These are phyloP conservation scores for Avena eriantha DNA, from an alignment of 176 grass and related monocot genomes.

Conservation along the genomic window DNA sequence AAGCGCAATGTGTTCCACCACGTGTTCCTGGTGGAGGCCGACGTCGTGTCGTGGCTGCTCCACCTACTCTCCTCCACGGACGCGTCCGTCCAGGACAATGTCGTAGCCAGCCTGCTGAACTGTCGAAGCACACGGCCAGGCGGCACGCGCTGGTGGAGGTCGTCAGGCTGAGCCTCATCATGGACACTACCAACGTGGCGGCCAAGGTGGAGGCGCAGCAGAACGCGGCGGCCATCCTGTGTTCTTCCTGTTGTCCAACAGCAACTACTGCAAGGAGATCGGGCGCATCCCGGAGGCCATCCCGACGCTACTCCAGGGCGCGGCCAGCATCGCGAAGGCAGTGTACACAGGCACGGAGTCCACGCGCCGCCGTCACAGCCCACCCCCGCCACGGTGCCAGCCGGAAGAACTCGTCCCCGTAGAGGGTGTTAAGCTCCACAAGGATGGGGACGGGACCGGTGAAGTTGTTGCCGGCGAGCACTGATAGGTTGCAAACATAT, in stretches of 20 bases:
- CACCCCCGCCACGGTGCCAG: no score
- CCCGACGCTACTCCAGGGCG: constrained; percentile 61
- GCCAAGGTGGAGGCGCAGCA: constrained; percentile 59
- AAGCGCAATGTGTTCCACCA: constrained; percentile 77
- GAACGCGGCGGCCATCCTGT: constrained; percentile 80
- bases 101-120: constrained; percentile 61
- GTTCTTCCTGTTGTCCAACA: constrained; percentile 75
- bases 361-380: no score
- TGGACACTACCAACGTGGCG: constrained; percentile 56
- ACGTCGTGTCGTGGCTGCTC: constrained; percentile 72
- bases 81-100: constrained; percentile 61
- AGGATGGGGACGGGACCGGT: no score
- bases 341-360: constrained; percentile 58
- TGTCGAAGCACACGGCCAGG: constrained; percentile 72
- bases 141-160: constrained; percentile 57
- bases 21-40: constrained; percentile 70
- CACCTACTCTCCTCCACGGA: constrained; percentile 60
- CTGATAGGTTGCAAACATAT: no score
- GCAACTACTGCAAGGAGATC: constrained; percentile 64
- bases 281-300: constrained; percentile 61
- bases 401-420: no score
- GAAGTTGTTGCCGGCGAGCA: no score
- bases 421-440: no score
- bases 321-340: constrained; percentile 36
- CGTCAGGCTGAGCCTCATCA: constrained; percentile 60